Conservation (phyloP, 2,329 filamentous ascomycete species). For the Colletotrichum falcatum region DNA sequence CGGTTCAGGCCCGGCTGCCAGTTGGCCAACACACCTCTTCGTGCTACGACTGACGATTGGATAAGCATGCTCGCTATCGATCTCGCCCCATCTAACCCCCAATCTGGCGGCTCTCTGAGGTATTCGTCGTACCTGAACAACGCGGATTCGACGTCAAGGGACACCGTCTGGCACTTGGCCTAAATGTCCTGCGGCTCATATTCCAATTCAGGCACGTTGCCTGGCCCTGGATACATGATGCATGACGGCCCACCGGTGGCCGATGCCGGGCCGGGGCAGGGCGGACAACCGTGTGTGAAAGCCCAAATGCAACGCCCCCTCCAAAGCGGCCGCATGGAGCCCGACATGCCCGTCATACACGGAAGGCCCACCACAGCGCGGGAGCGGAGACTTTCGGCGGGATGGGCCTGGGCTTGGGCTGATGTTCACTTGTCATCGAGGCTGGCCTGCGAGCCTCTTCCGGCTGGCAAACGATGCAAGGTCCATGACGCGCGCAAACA, state of each 20-base stretch:
- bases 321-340: slow-evolving; percentile 11
- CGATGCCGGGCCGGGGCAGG: not conserved
- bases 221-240: slow-evolving; percentile 6
- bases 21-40: slow-evolving; percentile 8
- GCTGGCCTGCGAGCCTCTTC: not conserved
- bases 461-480: slow-evolving; percentile 5
- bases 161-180: slow-evolving; percentile 21
- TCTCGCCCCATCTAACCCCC: slow-evolving; percentile 13
- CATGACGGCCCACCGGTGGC: slow-evolving; percentile 8
- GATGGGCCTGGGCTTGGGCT: slow-evolving; percentile 11
- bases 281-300: slow-evolving; percentile 9
- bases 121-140: slow-evolving; percentile 21
- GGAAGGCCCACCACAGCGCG: slow-evolving; percentile 29
- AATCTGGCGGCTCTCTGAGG: slow-evolving; percentile 23
- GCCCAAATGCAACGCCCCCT: slow-evolving; percentile 24
- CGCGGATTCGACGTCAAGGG: slow-evolving; percentile 19
- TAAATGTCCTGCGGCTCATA: slow-evolving; percentile 5
- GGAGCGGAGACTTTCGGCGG: slow-evolving; percentile 31
- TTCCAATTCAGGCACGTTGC: slow-evolving; percentile 15
- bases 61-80: not conserved
- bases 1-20: slow-evolving; percentile 23
- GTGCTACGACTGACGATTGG: slow-evolving; percentile 5
- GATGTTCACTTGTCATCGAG: slow-evolving; percentile 18
- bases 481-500: not conserved
- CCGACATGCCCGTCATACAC: slow-evolving; percentile 33